Percentiles rank a stretch among this genome's conserved stretches.
phyloP scores from a whole-genome alignment of 345 rosid genomes.

The Lepidium africanum region DNA sequence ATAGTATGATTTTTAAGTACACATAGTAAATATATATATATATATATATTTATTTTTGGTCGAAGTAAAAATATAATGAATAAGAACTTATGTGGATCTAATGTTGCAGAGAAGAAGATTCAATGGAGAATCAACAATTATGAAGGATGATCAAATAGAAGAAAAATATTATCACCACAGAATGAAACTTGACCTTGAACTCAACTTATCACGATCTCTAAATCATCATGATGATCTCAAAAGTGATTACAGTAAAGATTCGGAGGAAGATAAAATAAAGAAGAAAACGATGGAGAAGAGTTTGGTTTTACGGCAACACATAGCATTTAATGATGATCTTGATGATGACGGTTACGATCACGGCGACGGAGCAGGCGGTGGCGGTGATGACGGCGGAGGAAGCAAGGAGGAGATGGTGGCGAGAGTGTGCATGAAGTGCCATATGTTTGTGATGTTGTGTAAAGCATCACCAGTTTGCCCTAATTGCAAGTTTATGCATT shows the following conservation, averaged over 20 bases:
- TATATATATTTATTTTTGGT: too few species aligned
- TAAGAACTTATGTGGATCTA: not conserved
- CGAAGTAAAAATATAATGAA: too few species aligned
- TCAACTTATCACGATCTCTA: constrained; percentile 51
- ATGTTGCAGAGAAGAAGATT: constrained; percentile 36
- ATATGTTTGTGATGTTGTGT: constrained; percentile 74
- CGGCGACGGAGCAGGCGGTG: not conserved
- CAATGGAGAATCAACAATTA: constrained; percentile 40
- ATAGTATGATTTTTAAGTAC: too few species aligned
- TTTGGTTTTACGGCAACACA: not conserved
- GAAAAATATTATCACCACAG: constrained; percentile 11
- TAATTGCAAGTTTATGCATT: constrained; percentile 81
- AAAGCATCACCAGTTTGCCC: constrained; percentile 66
- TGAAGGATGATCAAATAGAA: constrained; percentile 24
- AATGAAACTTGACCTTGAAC: constrained; percentile 63
- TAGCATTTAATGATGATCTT: not conserved
- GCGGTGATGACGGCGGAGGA: not conserved
- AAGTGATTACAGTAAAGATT: constrained; percentile 19
- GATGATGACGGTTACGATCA: not conserved
- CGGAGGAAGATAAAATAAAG: not conserved
- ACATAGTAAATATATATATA: too few species aligned
- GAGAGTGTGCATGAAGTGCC: constrained; percentile 57
- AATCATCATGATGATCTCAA: constrained; percentile 7
- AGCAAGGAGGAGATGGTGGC: constrained; percentile 61
- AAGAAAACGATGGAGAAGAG: not conserved